phyloP scores from a whole-genome alignment of 306 rosid genomes.

The Aeschynomene evenia region DNA sequence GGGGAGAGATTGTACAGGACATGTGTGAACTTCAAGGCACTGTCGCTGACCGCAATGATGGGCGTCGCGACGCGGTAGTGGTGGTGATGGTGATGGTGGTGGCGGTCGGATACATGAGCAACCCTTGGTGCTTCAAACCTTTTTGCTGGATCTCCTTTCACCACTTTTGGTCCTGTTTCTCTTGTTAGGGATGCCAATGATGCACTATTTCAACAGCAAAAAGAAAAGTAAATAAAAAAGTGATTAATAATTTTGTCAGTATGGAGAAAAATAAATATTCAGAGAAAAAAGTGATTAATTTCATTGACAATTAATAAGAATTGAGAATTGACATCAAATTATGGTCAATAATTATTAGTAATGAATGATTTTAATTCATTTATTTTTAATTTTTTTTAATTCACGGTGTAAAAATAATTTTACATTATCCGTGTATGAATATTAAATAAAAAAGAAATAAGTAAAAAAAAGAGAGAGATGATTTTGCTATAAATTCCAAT shows the following conservation, averaged over 20 bases:
- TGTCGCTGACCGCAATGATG: slow-evolving; percentile 66
- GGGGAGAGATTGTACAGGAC: slow-evolving; percentile 89
- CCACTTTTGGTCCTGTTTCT: slow-evolving; percentile 85
- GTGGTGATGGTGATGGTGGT: slow-evolving; percentile 40
- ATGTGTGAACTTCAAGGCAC: slow-evolving; percentile 81
- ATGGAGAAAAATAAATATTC: too few relatives aligned
- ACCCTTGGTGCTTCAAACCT: slow-evolving; percentile 31
- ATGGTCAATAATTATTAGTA: too few relatives aligned
- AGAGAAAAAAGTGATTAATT: neutral
- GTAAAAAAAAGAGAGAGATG: too few relatives aligned
- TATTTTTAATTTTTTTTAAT: too few relatives aligned
- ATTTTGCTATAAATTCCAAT: too few relatives aligned
- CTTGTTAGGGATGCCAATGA: slow-evolving; percentile 89
- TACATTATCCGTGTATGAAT: too few relatives aligned
- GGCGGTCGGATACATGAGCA: slow-evolving; percentile 42
- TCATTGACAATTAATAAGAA: too few relatives aligned
- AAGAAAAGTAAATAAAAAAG: too few relatives aligned
- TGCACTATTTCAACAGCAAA: slow-evolving; percentile 45
- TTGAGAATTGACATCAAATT: too few relatives aligned
- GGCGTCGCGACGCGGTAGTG: slow-evolving; percentile 39
- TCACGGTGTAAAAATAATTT: too few relatives aligned
- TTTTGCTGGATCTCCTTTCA: slow-evolving; percentile 74
- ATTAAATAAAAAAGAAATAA: too few relatives aligned
- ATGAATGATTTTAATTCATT: too few relatives aligned
- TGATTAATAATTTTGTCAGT: neutral